Conservation (phyloP, 305 asterid genomes). For the Salvia sclarea region DNA sequence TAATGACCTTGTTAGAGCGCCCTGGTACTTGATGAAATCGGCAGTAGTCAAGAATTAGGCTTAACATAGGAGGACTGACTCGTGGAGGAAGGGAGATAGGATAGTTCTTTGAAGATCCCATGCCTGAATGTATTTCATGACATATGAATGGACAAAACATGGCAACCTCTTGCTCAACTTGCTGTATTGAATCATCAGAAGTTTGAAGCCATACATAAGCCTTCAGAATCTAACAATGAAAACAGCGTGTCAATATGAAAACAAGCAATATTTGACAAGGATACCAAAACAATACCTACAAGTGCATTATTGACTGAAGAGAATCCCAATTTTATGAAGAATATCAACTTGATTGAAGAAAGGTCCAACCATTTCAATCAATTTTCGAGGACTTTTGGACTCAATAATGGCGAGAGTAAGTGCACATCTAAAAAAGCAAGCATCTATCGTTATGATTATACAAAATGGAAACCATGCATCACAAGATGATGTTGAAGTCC, state of each 20-base stretch:
- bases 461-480: background rate
- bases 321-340: background rate
- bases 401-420: background rate
- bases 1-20: conserved; percentile 81
- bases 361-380: background rate
- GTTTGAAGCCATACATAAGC: conserved; percentile 76
- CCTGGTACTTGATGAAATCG: conserved; percentile 91
- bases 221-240: conserved; percentile 45
- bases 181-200: conserved; percentile 78
- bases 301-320: background rate
- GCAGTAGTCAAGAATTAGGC: conserved; percentile 88
- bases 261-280: conserved; percentile 7
- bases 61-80: conserved; percentile 72
- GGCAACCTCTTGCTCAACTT: conserved; percentile 90
- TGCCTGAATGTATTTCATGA: conserved; percentile 72
- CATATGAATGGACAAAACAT: conserved; percentile 80
- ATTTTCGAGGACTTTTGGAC: background rate
- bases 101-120: conserved; percentile 78
- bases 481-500: conserved; percentile 8
- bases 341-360: conserved; percentile 3
- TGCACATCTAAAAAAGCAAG: background rate
- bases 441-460: background rate
- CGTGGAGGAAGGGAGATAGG: conserved; percentile 89
- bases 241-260: background rate
- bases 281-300: too few species aligned